Conservation (phyloP, 768 basidiomycete species). For the Lyophyllum semitale region DNA sequence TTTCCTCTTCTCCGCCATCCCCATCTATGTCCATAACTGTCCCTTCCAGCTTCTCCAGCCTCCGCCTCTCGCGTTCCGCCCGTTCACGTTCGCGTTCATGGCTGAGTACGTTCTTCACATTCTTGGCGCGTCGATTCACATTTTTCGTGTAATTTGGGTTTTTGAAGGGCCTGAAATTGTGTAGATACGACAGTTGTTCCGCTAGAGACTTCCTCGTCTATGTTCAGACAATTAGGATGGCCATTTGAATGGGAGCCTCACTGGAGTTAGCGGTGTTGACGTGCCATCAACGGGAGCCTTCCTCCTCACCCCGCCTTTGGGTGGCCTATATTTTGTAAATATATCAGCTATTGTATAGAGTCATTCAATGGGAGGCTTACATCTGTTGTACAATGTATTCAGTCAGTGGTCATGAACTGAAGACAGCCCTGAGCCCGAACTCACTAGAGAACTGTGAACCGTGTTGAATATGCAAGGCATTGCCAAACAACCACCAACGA, state of each 20-base stretch:
- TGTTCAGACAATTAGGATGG: background rate
- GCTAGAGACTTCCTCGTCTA: conserved; percentile 56
- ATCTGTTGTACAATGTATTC: too few relatives aligned
- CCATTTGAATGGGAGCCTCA: conserved; percentile 18
- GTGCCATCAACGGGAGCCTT: conserved; percentile 43
- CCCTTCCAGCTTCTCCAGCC: conserved; percentile 48
- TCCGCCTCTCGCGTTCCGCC: conserved; percentile 60
- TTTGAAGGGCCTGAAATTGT: conserved; percentile 77
- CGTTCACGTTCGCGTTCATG: conserved; percentile 81
- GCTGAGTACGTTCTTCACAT: conserved; percentile 74
- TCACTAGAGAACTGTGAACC: too few relatives aligned
- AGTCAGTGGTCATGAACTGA: too few relatives aligned
- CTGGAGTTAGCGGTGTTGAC: conserved; percentile 44
- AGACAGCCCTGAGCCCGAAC: too few relatives aligned
- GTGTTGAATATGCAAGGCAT: conserved; percentile 4
- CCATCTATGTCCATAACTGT: conserved; percentile 60
- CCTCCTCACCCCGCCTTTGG: conserved; percentile 43
- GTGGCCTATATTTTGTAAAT: conserved; percentile 36
- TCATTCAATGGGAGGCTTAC: too few relatives aligned
- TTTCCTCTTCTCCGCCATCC: conserved; percentile 53
- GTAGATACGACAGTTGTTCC: conserved; percentile 73
- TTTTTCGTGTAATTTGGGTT: conserved; percentile 72
- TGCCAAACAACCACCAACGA: conserved; percentile 13
- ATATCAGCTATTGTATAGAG: background rate
- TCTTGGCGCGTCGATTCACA: conserved; percentile 71